phyloP scores from a whole-genome alignment of 2,329 filamentous ascomycete species.

The Apiospora kogelbergensis region DNA sequence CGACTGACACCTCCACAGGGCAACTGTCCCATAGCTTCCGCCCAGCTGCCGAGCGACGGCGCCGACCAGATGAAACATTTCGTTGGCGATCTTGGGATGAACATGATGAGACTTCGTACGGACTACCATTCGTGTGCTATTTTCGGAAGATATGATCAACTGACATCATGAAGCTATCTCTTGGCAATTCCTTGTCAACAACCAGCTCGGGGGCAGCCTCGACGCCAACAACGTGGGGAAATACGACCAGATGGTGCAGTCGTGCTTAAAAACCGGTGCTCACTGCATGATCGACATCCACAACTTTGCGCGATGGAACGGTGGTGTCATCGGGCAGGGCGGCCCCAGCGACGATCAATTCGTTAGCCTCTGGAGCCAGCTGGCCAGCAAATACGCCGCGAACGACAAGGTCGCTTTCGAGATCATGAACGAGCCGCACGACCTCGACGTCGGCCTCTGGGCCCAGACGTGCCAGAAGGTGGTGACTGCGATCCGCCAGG shows the following conservation, averaged over 20 bases:
- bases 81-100: conserved; percentile 50
- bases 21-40: conserved; percentile 35
- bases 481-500: conserved; percentile 64
- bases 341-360: conserved; percentile 61
- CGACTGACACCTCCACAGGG: conserved; percentile 28
- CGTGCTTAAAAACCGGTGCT: conserved; percentile 55
- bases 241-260: conserved; percentile 57
- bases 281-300: conserved; percentile 61
- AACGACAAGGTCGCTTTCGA: conserved; percentile 60
- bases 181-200: conserved; percentile 61
- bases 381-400: conserved; percentile 57
- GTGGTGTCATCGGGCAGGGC: conserved; percentile 63
- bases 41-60: conserved; percentile 40
- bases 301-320: conserved; percentile 62
- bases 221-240: conserved; percentile 46
- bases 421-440: conserved; percentile 70
- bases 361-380: conserved; percentile 55
- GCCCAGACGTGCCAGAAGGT: conserved; percentile 59
- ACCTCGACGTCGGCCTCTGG: conserved; percentile 57
- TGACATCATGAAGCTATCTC: conserved; percentile 38
- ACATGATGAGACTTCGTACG: conserved; percentile 54
- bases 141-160: not conserved
- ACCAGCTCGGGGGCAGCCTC: conserved; percentile 49
- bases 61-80: conserved; percentile 57
- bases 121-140: not conserved